Conservation (phyloP, 257 asterid genomes). For the Petrea volubilis region DNA sequence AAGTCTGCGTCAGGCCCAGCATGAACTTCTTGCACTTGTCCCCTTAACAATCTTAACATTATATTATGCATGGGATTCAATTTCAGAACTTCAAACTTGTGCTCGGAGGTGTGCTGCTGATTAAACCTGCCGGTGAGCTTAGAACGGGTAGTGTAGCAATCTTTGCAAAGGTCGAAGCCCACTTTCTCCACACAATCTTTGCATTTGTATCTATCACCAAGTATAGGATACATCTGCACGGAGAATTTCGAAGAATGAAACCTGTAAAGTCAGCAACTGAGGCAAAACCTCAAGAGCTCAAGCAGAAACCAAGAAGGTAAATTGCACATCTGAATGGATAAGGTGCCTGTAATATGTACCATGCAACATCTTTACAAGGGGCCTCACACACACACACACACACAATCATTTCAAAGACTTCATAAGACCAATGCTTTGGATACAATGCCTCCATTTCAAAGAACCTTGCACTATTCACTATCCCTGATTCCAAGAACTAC, state of each 20-base stretch:
- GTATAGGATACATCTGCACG: slow-evolving; percentile 53
- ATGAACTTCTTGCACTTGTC: slow-evolving; percentile 28
- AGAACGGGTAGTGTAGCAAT: slow-evolving; percentile 42
- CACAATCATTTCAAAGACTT: neutral
- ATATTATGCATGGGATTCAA: slow-evolving; percentile 25
- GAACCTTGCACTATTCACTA: neutral
- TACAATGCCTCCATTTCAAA: neutral
- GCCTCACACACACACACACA: neutral
- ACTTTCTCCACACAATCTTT: slow-evolving; percentile 43
- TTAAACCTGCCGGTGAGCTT: slow-evolving; percentile 65
- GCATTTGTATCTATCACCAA: slow-evolving; percentile 62
- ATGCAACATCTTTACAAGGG: neutral
- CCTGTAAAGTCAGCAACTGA: neutral
- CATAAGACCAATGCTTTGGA: neutral
- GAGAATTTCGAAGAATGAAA: slow-evolving; percentile 10
- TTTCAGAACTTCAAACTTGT: slow-evolving; percentile 42
- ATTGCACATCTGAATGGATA: neutral
- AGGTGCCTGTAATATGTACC: neutral
- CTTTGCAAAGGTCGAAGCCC: slow-evolving; percentile 54
- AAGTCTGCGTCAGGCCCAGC: slow-evolving; percentile 25
- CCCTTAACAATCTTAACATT: slow-evolving; percentile 36
- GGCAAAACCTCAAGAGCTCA: neutral
- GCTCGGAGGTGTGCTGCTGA: slow-evolving; percentile 66
- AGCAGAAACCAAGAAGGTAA: neutral
- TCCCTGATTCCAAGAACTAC: neutral